Conservation (phyloP, 2,329 filamentous ascomycete genomes). For the Bipolaris zeicola region DNA sequence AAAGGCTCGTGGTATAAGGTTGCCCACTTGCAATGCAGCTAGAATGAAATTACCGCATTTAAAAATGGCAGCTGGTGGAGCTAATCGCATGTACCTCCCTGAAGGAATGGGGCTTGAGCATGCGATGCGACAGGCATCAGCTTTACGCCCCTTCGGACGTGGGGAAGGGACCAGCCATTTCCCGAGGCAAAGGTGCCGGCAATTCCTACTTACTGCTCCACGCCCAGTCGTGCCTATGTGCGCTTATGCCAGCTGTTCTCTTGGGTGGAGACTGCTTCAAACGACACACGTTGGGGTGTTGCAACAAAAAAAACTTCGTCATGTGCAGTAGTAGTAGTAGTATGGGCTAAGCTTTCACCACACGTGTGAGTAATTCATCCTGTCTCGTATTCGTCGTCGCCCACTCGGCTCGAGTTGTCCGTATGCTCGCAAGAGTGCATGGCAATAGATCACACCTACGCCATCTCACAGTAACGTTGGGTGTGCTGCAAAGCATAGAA, state of each 20-base stretch:
- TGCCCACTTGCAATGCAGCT: neutral
- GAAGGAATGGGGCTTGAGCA: constrained; percentile 8
- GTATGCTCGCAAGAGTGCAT: neutral
- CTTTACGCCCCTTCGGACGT: constrained; percentile 15
- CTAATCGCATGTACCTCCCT: constrained; percentile 1
- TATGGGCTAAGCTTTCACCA: constrained; percentile 16
- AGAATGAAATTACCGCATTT: neutral
- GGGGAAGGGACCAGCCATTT: constrained; percentile 15
- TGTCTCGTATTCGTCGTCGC: neutral
- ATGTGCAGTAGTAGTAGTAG: neutral
- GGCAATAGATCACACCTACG: neutral
- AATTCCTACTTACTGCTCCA: constrained; percentile 9
- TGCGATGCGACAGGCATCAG: constrained; percentile 13
- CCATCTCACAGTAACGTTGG: neutral
- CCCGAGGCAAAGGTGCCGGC: constrained; percentile 22
- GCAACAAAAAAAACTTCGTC: too few relatives aligned
- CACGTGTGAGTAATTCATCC: neutral
- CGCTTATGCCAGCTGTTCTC: constrained; percentile 3
- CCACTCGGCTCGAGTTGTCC: neutral
- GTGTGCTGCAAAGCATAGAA: neutral
- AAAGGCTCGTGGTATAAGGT: constrained; percentile 7
- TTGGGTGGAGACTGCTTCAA: neutral
- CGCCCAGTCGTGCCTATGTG: constrained; percentile 1
- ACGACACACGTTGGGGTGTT: neutral
- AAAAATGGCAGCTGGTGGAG: neutral